Percentiles rank a stretch among this genome's conserved stretches.
Conservation (phyloP, 768 basidiomycete genomes). For the Phylloporus sp. region DNA sequence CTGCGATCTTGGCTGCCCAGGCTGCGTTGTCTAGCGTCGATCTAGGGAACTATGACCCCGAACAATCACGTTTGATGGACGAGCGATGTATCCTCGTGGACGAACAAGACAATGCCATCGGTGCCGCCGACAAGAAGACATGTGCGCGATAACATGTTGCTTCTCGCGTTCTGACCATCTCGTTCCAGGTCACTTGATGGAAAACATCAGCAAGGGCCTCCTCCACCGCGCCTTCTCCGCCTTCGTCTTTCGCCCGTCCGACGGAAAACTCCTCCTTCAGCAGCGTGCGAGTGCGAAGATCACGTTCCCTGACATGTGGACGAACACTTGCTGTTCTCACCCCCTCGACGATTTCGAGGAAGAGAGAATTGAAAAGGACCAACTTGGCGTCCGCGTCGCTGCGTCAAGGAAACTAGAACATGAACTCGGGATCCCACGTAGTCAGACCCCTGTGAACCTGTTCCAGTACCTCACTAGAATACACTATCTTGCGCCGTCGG, state of each 20-base stretch:
- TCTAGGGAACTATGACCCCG: slow-evolving; percentile 79
- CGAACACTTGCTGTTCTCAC: slow-evolving; percentile 98
- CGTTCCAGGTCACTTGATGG: slow-evolving; percentile 82
- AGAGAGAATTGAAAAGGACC: slow-evolving; percentile 70
- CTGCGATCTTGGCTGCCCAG: slow-evolving; percentile 56
- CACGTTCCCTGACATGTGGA: slow-evolving; percentile 99
- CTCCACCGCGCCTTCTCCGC: slow-evolving; percentile 98
- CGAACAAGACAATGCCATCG: slow-evolving; percentile 78
- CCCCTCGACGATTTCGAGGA: slow-evolving; percentile 88
- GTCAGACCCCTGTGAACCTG: slow-evolving; percentile 71
- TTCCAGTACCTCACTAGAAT: slow-evolving; percentile 96
- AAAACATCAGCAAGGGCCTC: slow-evolving; percentile 89
- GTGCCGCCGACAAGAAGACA: slow-evolving; percentile 92
- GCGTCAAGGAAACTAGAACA: slow-evolving; percentile 94
- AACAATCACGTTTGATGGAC: slow-evolving; percentile 94
- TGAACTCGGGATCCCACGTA: slow-evolving; percentile 85
- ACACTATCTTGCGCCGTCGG: slow-evolving; percentile 92
- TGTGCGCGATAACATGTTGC: slow-evolving; percentile 48
- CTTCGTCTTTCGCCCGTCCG: slow-evolving; percentile 91
- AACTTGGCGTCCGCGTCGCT: slow-evolving; percentile 83
- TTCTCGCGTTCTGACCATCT: background rate
- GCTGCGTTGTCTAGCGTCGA: slow-evolving; percentile 70
- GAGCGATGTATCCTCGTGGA: slow-evolving; percentile 92
- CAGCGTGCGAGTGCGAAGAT: slow-evolving; percentile 98
- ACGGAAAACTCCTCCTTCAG: slow-evolving; percentile 90